Conservation (phyloP, 176 grass and related monocot species). For the Carex littledalei region DNA sequence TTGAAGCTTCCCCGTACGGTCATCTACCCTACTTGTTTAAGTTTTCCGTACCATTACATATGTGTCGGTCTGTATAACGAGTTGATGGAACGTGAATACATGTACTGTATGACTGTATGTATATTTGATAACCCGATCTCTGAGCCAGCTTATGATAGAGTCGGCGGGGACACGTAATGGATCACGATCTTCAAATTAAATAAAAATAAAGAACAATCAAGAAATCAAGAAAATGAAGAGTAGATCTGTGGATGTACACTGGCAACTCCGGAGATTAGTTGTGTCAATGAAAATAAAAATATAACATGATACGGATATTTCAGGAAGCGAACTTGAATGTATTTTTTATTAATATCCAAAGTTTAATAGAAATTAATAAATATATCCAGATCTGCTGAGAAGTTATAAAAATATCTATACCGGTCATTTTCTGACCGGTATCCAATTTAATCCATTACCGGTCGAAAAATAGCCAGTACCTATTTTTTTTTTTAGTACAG, state of each 20-base stretch:
- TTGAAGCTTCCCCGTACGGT: conserved; percentile 10
- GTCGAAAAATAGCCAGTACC: too few relatives aligned
- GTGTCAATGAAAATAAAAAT: background rate
- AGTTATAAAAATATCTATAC: too few relatives aligned
- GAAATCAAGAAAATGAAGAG: background rate
- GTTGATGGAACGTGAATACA: background rate
- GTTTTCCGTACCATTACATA: background rate
- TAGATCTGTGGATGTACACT: background rate
- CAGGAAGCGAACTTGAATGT: background rate
- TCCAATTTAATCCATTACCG: too few relatives aligned
- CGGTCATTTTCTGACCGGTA: too few relatives aligned
- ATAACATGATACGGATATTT: background rate
- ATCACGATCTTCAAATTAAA: background rate
- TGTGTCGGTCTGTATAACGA: background rate
- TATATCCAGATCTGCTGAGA: too few relatives aligned
- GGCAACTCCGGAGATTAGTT: background rate
- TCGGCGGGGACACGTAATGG: background rate
- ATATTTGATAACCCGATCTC: background rate
- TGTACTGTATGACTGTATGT: background rate
- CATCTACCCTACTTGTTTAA: background rate
- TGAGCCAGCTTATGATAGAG: background rate
- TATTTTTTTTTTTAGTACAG: too few relatives aligned
- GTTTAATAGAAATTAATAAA: too few relatives aligned
- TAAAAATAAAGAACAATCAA: background rate
- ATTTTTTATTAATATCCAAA: too few relatives aligned